phyloP scores from a whole-genome alignment of 805 yeast genomes.

The Schizosaccharomyces octosporus region DNA sequence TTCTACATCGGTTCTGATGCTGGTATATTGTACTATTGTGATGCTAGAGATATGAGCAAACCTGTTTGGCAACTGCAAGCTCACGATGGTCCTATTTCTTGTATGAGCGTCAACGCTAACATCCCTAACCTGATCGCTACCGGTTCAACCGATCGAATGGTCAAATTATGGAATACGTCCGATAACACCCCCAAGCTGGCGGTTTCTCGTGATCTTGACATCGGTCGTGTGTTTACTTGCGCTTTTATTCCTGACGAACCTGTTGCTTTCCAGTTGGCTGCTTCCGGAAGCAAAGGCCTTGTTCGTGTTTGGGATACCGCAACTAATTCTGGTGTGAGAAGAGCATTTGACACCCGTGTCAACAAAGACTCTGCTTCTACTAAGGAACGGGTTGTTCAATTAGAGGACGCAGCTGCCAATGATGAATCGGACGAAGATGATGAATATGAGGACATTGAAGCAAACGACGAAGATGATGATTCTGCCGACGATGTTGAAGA shows the following conservation, averaged over 20 bases:
- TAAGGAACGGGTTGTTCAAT: neutral
- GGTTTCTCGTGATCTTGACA: slow-evolving; percentile 71
- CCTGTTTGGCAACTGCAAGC: slow-evolving; percentile 93
- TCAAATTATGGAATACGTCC: slow-evolving; percentile 71
- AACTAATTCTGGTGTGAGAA: slow-evolving; percentile 55
- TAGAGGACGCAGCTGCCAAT: neutral
- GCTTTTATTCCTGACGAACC: slow-evolving; percentile 68
- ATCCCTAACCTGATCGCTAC: slow-evolving; percentile 58
- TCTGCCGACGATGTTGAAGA: neutral
- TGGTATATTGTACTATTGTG: slow-evolving; percentile 75
- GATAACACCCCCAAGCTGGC: slow-evolving; percentile 58
- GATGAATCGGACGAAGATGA: neutral
- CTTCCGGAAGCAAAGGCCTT: slow-evolving; percentile 70
- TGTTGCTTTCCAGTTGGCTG: slow-evolving; percentile 45
- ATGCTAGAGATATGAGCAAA: slow-evolving; percentile 34
- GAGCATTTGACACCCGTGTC: slow-evolving; percentile 24
- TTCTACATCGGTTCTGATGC: slow-evolving; percentile 78
- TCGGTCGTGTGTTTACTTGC: slow-evolving; percentile 69
- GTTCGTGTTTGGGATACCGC: slow-evolving; percentile 84
- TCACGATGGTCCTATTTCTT: slow-evolving; percentile 63
- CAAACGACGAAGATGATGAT: neutral
- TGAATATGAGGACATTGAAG: slow-evolving; percentile 1
- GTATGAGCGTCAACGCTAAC: slow-evolving; percentile 42
- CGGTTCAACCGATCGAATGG: slow-evolving; percentile 64
- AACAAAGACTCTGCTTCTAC: neutral